A percentile compares a stretch with the other conserved stretches of the same genome.
phyloP scores from a whole-genome alignment of 192 early-diverging fungal species.

The Entomortierella chlamydospora region DNA sequence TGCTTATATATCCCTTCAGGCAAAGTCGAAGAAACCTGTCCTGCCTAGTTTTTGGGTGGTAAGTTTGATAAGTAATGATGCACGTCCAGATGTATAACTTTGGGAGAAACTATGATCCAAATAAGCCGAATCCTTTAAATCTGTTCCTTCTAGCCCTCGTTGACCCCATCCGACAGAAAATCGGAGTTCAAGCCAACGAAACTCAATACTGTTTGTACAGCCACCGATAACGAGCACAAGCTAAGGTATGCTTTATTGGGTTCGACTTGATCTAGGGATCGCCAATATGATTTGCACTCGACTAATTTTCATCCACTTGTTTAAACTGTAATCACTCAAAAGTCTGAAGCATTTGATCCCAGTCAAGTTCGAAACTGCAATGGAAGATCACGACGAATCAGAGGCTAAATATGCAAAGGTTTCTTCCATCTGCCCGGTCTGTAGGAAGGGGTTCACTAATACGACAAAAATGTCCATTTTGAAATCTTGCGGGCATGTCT shows the following conservation, averaged over 20 bases:
- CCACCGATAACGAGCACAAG: slow-evolving; percentile 69
- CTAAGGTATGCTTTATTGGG: slow-evolving; percentile 74
- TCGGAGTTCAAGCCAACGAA: slow-evolving; percentile 67
- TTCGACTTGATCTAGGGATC: too few species aligned
- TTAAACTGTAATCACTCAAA: background rate
- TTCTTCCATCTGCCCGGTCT: slow-evolving; percentile 72
- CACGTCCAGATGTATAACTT: background rate
- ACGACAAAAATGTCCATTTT: slow-evolving; percentile 69
- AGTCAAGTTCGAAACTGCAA: slow-evolving; percentile 68
- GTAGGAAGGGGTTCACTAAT: slow-evolving; percentile 79
- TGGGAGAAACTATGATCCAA: too few species aligned
- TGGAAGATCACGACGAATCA: slow-evolving; percentile 56
- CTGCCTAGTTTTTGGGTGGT: slow-evolving; percentile 80
- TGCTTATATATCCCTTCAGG: background rate
- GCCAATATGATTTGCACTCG: background rate
- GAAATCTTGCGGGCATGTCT: slow-evolving; percentile 78
- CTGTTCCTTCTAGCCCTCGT: slow-evolving; percentile 66
- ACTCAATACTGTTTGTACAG: slow-evolving; percentile 70
- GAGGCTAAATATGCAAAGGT: slow-evolving; percentile 40
- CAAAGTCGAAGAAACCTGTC: slow-evolving; percentile 42
- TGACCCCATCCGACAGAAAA: slow-evolving; percentile 74
- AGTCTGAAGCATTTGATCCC: slow-evolving; percentile 76
- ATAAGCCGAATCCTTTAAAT: background rate
- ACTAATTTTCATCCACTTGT: background rate
- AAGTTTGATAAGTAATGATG: background rate